Evolutionary conservation across 805 yeast genomes (phyloP).

Genomic region (Teunomyces barrocoloradensis): DNA sequence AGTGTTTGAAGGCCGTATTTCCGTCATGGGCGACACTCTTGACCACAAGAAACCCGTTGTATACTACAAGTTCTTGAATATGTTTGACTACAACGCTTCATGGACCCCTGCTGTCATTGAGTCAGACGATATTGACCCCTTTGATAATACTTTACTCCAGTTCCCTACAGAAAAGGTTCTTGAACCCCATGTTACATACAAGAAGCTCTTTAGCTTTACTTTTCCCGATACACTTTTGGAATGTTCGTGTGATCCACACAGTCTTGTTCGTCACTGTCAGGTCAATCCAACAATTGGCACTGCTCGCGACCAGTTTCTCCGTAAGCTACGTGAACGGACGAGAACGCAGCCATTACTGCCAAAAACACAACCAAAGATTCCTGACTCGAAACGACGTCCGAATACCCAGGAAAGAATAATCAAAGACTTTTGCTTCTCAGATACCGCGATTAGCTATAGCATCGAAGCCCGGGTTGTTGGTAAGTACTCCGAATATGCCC

Average conservation of each 20-base stretch:
- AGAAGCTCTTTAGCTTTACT: slow-evolving; percentile 26
- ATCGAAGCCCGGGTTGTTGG: slow-evolving; percentile 28
- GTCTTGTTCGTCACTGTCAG: slow-evolving; percentile 21
- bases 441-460: slow-evolving; percentile 27
- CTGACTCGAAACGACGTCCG: neutral
- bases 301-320: slow-evolving; percentile 20
- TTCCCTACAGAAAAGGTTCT: slow-evolving; percentile 17
- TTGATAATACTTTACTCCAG: slow-evolving; percentile 17
- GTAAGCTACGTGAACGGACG: slow-evolving; percentile 9
- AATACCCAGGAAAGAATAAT: slow-evolving; percentile 9
- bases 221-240: slow-evolving; percentile 27
- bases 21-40: slow-evolving; percentile 19
- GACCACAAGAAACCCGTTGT: slow-evolving; percentile 18
- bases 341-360: neutral
- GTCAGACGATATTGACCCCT: slow-evolving; percentile 15
- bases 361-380: neutral
- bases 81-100: slow-evolving; percentile 30
- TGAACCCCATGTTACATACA: slow-evolving; percentile 22
- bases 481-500: slow-evolving; percentile 19
- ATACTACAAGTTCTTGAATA: slow-evolving; percentile 28
- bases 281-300: slow-evolving; percentile 25
- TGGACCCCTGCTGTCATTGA: slow-evolving; percentile 28
- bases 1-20: slow-evolving; percentile 25
- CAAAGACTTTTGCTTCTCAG: slow-evolving; percentile 25
- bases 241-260: slow-evolving; percentile 27